phyloP scores from a whole-genome alignment of 2,329 filamentous ascomycete genomes.

The Fusarium compactum region DNA sequence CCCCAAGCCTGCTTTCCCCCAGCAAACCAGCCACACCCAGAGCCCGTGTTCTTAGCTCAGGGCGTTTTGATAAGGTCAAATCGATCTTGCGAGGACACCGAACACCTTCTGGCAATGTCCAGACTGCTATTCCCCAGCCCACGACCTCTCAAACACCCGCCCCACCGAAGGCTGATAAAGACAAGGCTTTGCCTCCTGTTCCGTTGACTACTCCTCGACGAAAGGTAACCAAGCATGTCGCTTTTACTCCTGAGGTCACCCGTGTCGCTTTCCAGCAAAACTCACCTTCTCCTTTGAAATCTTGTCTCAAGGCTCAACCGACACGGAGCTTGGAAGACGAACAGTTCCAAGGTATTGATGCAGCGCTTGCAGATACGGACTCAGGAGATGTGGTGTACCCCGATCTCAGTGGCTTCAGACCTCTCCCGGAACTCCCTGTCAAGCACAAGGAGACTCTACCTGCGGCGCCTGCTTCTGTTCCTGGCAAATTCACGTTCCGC shows the following conservation, averaged over 20 bases:
- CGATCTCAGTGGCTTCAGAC: conserved; percentile 61
- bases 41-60: conserved; percentile 60
- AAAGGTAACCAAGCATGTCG: conserved; percentile 77
- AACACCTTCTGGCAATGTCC: conserved; percentile 52
- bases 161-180: conserved; percentile 61
- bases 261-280: conserved; percentile 56
- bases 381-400: conserved; percentile 62
- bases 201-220: conserved; percentile 75
- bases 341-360: conserved; percentile 50
- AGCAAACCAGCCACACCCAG: conserved; percentile 52
- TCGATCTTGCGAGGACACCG: conserved; percentile 65
- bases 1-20: conserved; percentile 56
- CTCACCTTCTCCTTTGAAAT: conserved; percentile 69
- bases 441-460: conserved; percentile 36
- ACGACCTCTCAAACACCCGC: conserved; percentile 61
- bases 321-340: conserved; percentile 43
- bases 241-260: conserved; percentile 81
- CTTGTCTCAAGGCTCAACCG: conserved; percentile 59
- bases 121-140: conserved; percentile 63
- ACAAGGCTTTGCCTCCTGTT: conserved; percentile 65
- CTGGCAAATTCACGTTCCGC: conserved; percentile 74
- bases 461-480: conserved; percentile 55
- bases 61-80: conserved; percentile 67
- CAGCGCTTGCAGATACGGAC: conserved; percentile 43
- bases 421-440: conserved; percentile 46